Conservation (phyloP, 1,139 yeast species). For the Geotrichum restrictum region DNA sequence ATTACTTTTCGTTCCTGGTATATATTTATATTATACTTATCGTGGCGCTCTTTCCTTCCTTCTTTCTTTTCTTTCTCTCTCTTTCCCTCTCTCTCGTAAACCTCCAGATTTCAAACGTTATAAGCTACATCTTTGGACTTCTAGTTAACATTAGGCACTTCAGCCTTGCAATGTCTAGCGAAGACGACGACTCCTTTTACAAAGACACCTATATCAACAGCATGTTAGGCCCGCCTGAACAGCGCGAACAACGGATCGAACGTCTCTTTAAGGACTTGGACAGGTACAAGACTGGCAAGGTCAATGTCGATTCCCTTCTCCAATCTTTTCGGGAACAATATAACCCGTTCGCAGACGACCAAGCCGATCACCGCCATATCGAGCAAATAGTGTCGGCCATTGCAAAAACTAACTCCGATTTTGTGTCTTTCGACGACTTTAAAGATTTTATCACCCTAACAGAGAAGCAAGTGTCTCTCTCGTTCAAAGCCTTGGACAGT, state of each 20-base stretch:
- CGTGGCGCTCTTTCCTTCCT: background rate
- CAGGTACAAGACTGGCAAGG: slow-evolving; percentile 25
- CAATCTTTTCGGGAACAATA: slow-evolving; percentile 29
- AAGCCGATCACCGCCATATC: slow-evolving; percentile 41
- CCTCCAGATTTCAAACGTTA: background rate
- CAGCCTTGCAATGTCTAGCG: slow-evolving; percentile 3
- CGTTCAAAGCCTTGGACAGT: slow-evolving; percentile 66
- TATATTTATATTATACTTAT: background rate
- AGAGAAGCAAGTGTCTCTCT: slow-evolving; percentile 64
- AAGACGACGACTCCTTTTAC: background rate
- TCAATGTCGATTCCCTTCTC: slow-evolving; percentile 26
- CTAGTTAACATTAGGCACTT: background rate
- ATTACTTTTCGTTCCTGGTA: background rate
- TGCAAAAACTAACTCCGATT: slow-evolving; percentile 54
- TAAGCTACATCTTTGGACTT: too few species aligned
- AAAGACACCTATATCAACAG: background rate
- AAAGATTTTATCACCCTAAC: slow-evolving; percentile 57
- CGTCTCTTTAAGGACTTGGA: slow-evolving; percentile 29
- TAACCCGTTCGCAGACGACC: slow-evolving; percentile 56
- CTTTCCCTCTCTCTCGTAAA: background rate
- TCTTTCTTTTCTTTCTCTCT: background rate
- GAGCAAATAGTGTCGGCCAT: slow-evolving; percentile 52
- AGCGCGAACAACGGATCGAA: slow-evolving; percentile 40
- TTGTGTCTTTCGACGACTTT: slow-evolving; percentile 60
- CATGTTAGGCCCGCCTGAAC: slow-evolving; percentile 15